Evolutionary conservation across 345 rosid genomes (phyloP), one percentile per base, ranked within the genome.

Genomic region (Citrus cavaleriei): DNA sequence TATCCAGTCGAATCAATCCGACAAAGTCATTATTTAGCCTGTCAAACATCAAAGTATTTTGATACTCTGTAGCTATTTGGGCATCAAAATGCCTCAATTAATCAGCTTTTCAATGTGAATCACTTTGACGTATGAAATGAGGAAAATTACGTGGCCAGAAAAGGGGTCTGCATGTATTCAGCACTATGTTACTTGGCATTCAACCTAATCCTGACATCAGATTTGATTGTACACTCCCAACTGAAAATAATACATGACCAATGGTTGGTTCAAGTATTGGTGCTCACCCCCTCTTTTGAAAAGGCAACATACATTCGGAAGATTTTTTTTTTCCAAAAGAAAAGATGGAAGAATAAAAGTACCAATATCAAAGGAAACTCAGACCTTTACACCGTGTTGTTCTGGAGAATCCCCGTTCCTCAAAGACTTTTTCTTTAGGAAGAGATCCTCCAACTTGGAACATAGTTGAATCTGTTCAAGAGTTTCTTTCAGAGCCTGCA

Each of bases 401-500:
- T 90, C 84, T 63, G 81, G 86, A 85, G 95, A 81, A 82, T 91
- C 93, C 77, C 93, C 95, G 77, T 84, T 88, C 74, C 82, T 78
- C 75, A 89, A 75, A 83, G 89, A 86, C 88, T 81, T 95, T 85
- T 92, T 93, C 91, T 82, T 90, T 58, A 91, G 77, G 40, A 96
- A 87, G 37, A 96, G 89, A 68, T 81, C 80, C 83, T 93, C 97
- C 85, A 93, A 81, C 79, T 84, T 85, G 46, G 91, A 87, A 61
- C 84, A 91, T 19, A 90, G 82, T 81, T 86, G 89, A 83, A 92
- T 85, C 81, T 87, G 89, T 77, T 80, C 86, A 79, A 81, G 85
- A 69, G 86, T 88, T 82, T 90, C 98, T 72, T 87, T 87, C 72
- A 90, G 78, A 89, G 84, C 92, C 98, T 93, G 85, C 79, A 76